Evolutionary conservation across 1,139 yeast species (phyloP).

Genomic region (Diutina neorugosa): DNA sequence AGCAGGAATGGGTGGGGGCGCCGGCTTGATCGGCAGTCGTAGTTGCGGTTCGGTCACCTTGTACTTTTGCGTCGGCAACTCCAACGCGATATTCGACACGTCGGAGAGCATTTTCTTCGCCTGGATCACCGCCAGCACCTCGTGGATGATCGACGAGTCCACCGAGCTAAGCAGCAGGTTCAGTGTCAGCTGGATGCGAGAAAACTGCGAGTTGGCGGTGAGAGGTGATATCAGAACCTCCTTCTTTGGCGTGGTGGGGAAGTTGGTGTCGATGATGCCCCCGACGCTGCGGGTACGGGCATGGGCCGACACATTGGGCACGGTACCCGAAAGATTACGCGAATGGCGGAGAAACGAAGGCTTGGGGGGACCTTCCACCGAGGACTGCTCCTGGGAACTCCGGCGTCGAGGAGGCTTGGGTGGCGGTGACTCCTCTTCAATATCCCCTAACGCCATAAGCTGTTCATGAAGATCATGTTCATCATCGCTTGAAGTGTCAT

Average conservation of each 20-base stretch:
- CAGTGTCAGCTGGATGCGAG: neutral
- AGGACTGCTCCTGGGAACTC: neutral
- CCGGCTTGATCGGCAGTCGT: neutral
- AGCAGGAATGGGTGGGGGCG: slow-evolving; percentile 6
- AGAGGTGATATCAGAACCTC: neutral
- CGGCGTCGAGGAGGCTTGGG: neutral
- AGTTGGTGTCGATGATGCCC: neutral
- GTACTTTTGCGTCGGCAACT: slow-evolving; percentile 30
- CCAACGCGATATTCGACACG: slow-evolving; percentile 17
- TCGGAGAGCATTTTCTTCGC: slow-evolving; percentile 10
- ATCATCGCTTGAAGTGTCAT: slow-evolving; percentile 12
- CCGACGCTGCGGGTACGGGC: neutral
- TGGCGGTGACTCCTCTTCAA: neutral
- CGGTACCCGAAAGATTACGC: neutral
- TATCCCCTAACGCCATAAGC: neutral
- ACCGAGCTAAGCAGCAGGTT: neutral
- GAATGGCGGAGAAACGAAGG: neutral
- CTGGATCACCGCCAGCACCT: slow-evolving; percentile 1
- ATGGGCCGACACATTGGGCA: neutral
- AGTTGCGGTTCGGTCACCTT: slow-evolving; percentile 11
- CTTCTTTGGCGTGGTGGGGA: neutral
- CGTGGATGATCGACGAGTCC: neutral
- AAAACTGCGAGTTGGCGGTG: neutral
- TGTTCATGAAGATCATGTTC: slow-evolving; percentile 2
- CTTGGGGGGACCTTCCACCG: neutral